Conservation (phyloP, 2,329 filamentous ascomycete genomes). For the Hirsutella minnesotensis region DNA sequence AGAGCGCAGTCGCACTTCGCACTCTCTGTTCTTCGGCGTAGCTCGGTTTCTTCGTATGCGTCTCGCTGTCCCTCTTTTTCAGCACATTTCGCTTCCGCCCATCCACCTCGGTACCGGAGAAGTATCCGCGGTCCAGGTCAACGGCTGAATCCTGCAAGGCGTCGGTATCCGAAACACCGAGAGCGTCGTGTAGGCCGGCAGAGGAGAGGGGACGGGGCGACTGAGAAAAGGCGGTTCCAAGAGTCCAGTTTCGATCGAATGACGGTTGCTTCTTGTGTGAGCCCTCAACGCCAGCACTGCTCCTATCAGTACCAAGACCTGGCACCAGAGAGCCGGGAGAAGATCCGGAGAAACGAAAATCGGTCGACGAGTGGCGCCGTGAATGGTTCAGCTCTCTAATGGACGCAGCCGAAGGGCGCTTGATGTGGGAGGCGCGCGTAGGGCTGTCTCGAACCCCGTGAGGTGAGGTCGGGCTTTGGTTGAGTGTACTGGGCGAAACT, state of each 20-base stretch:
- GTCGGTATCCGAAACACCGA: conserved; percentile 22
- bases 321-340: conserved; percentile 14
- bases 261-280: conserved; percentile 54
- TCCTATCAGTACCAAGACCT: conserved; percentile 30
- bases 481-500: conserved; percentile 29
- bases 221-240: conserved; percentile 37
- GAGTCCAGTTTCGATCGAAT: conserved; percentile 60
- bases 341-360: conserved; percentile 40
- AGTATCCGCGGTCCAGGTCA: conserved; percentile 81
- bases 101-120: conserved; percentile 80
- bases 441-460: conserved; percentile 30
- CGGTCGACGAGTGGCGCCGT: conserved; percentile 77
- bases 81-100: conserved; percentile 64
- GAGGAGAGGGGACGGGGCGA: conserved; percentile 39
- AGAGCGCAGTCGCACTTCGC: conserved; percentile 52
- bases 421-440: conserved; percentile 34
- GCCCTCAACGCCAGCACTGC: conserved; percentile 26
- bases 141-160: conserved; percentile 32
- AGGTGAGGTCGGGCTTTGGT: conserved; percentile 27
- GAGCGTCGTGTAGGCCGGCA: conserved; percentile 34
- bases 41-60: conserved; percentile 61
- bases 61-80: conserved; percentile 59
- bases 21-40: conserved; percentile 63
- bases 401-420: conserved; percentile 67
- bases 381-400: conserved; percentile 74